phyloP scores from a whole-genome alignment of 108 stramenopile species.

The Stephanodiscus triporus region DNA sequence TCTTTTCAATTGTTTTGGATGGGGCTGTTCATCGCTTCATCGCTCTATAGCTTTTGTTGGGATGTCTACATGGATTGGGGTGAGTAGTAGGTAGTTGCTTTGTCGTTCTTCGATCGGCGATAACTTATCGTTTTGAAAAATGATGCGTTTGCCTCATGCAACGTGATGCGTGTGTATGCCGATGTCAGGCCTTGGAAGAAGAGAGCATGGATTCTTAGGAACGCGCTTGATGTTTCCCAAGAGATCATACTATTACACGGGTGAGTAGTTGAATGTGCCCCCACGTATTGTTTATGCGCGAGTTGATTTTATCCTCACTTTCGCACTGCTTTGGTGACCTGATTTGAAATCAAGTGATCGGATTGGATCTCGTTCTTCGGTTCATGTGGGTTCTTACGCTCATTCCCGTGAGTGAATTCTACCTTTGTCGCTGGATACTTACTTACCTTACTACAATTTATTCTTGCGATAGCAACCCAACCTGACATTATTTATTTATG shows the following conservation, averaged over 20 bases:
- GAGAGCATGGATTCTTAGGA: constrained; percentile 73
- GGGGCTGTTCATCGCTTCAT: constrained; percentile 74
- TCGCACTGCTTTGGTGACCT: background rate
- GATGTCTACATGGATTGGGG: constrained; percentile 96
- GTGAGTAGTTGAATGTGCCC: constrained; percentile 8
- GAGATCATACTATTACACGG: constrained; percentile 68
- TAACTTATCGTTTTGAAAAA: background rate
- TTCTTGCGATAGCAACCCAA: background rate
- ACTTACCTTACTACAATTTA: background rate
- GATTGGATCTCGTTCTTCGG: constrained; percentile 66
- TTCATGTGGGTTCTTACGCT: constrained; percentile 92
- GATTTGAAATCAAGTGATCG: constrained; percentile 6
- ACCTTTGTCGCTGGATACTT: background rate
- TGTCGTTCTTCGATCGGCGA: background rate
- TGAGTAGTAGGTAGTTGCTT: background rate
- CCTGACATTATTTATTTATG: background rate
- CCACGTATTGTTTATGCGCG: constrained; percentile 50
- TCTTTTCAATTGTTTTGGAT: constrained; percentile 84
- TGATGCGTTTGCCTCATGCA: background rate
- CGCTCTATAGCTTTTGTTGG: constrained; percentile 86
- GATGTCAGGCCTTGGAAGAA: constrained; percentile 56
- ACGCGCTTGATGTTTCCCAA: constrained; percentile 87
- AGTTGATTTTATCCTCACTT: constrained; percentile 4
- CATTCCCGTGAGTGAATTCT: constrained; percentile 47
- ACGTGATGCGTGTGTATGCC: background rate